Conservation (phyloP, 306 rosid species). For the Potentilla sterilis region DNA sequence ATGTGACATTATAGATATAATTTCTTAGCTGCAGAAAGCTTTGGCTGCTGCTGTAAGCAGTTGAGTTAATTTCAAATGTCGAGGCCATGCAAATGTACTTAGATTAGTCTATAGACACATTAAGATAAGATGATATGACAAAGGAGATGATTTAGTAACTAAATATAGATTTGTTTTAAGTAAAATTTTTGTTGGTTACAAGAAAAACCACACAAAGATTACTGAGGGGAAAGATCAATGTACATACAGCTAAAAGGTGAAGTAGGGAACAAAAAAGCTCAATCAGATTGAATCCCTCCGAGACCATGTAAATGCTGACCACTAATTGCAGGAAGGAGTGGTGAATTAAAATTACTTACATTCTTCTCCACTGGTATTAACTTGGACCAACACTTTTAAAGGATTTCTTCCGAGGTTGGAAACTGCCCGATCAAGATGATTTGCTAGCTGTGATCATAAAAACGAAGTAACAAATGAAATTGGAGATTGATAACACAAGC, state of each 20-base stretch:
- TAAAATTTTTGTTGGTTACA: neutral
- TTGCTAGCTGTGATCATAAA: constrained; percentile 63
- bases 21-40: neutral
- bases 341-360: constrained; percentile 49
- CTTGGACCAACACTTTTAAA: constrained; percentile 75
- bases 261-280: neutral
- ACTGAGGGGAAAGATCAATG: neutral
- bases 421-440: constrained; percentile 70
- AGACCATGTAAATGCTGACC: neutral
- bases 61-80: neutral
- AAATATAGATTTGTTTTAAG: neutral
- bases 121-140: neutral
- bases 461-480: constrained; percentile 18
- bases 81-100: neutral
- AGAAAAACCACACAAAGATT: neutral
- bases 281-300: neutral
- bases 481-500: neutral
- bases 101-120: neutral
- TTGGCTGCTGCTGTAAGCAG: neutral
- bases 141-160: neutral
- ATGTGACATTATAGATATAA: neutral
- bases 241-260: neutral
- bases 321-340: neutral
- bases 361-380: constrained; percentile 91
- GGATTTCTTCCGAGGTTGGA: constrained; percentile 72